Conservation (phyloP, 1,284 basidiomycete species). For the Melampsora americana region DNA sequence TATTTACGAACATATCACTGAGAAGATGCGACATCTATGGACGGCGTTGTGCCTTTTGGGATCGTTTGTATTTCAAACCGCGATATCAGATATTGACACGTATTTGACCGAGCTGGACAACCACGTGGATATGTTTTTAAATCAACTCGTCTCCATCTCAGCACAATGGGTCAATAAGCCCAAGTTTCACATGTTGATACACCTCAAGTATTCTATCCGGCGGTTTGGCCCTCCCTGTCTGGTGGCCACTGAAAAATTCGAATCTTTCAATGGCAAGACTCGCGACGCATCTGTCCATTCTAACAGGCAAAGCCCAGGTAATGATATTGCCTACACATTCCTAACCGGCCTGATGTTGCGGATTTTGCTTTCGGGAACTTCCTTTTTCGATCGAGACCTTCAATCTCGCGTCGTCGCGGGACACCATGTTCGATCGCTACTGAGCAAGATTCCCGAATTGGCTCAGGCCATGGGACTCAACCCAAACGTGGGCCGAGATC, state of each 20-base stretch:
- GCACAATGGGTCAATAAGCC: conserved; percentile 56
- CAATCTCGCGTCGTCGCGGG: not conserved
- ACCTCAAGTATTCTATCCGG: conserved; percentile 46
- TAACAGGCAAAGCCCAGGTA: not conserved
- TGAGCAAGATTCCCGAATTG: not conserved
- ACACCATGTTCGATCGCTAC: not conserved
- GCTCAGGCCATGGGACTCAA: not conserved
- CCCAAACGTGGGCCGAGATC: not conserved
- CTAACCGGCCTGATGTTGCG: conserved; percentile 2
- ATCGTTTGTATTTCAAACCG: no score
- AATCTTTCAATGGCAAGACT: conserved; percentile 1
- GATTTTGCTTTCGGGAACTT: conserved; percentile 54
- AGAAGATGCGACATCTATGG: conserved; percentile 52
- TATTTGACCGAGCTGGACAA: conserved; percentile 48
- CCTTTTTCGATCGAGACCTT: not conserved
- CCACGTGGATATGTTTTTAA: conserved; percentile 53
- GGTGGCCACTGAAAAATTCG: conserved; percentile 6
- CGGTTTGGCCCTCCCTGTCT: conserved; percentile 6
- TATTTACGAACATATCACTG: conserved; percentile 51
- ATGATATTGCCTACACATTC: not conserved
- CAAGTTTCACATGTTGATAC: conserved; percentile 53
- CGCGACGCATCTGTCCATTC: conserved; percentile 14
- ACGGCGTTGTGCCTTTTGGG: conserved; percentile 52
- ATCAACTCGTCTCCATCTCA: conserved; percentile 51
- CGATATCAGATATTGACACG: conserved; percentile 52